Evolutionary conservation across 495 filamentous ascomycete genomes (phyloP).

Genomic region (Parmelia sp.): DNA sequence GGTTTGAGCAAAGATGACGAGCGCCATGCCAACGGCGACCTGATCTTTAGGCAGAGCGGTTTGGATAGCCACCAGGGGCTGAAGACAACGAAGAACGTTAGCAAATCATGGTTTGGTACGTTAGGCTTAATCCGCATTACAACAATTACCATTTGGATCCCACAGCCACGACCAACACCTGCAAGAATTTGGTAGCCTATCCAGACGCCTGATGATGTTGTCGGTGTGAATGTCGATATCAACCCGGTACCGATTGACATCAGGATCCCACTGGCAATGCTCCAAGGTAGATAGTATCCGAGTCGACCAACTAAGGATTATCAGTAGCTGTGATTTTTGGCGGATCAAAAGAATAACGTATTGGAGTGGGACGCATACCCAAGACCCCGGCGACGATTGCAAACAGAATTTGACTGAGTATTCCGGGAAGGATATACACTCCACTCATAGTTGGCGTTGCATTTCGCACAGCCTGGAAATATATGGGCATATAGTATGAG

Average conservation of each 20-base stretch:
- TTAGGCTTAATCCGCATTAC: conserved; percentile 31
- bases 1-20: conserved; percentile 54
- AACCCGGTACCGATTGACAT: conserved; percentile 43
- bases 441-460: conserved; percentile 34
- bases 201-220: conserved; percentile 43
- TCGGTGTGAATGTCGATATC: conserved; percentile 41
- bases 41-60: conserved; percentile 39
- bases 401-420: conserved; percentile 44
- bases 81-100: conserved; percentile 2
- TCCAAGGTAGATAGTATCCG: conserved; percentile 48
- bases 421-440: conserved; percentile 38
- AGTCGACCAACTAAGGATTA: conserved; percentile 31
- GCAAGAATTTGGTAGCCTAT: conserved; percentile 55
- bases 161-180: conserved; percentile 46
- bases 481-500: conserved; percentile 38
- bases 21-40: conserved; percentile 45
- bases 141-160: conserved; percentile 37
- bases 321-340: conserved; percentile 14
- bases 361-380: conserved; percentile 24
- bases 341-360: not conserved
- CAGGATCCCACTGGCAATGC: conserved; percentile 29
- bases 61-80: conserved; percentile 50
- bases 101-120: conserved; percentile 19
- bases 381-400: conserved; percentile 41
- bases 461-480: conserved; percentile 37